Evolutionary conservation across 176 grass and related monocot genomes (phyloP).

Genomic region (Chloris gayana): DNA sequence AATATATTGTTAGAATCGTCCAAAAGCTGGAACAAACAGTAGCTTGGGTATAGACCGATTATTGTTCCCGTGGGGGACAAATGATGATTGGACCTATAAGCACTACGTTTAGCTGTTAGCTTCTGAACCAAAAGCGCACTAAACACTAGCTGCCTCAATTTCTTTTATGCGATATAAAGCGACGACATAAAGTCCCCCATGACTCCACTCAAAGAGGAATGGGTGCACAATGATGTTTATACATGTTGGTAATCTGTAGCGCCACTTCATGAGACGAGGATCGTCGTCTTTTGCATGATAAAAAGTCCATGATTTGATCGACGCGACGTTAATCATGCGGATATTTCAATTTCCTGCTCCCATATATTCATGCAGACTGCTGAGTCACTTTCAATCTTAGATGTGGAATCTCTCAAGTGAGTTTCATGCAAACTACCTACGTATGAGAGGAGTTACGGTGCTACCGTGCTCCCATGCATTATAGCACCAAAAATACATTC

Average conservation of each 20-base stretch:
- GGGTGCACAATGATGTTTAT: slow-evolving; percentile 32
- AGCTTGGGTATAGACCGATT: too few species aligned
- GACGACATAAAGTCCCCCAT: neutral
- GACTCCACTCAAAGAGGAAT: neutral
- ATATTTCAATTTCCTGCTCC: neutral
- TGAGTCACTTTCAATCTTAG: too few species aligned
- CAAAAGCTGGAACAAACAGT: too few species aligned
- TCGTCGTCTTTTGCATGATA: slow-evolving; percentile 9
- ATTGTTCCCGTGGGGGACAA: slow-evolving; percentile 19
- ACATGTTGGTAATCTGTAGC: slow-evolving; percentile 20
- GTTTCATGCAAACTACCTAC: too few species aligned
- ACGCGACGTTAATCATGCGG: neutral
- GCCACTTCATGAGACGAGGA: slow-evolving; percentile 6
- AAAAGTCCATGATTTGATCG: slow-evolving; percentile 13
- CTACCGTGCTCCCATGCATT: too few species aligned
- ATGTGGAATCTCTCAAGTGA: too few species aligned
- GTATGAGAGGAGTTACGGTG: too few species aligned
- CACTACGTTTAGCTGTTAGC: neutral
- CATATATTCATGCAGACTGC: neutral
- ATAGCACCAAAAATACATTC: too few species aligned
- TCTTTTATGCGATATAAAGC: neutral
- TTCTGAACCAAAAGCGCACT: slow-evolving; percentile 41
- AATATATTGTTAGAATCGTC: too few species aligned
- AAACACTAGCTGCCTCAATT: neutral
- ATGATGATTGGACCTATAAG: slow-evolving; percentile 36